Conservation (phyloP, 2,329 filamentous ascomycete species). For the Ustulina deusta region DNA sequence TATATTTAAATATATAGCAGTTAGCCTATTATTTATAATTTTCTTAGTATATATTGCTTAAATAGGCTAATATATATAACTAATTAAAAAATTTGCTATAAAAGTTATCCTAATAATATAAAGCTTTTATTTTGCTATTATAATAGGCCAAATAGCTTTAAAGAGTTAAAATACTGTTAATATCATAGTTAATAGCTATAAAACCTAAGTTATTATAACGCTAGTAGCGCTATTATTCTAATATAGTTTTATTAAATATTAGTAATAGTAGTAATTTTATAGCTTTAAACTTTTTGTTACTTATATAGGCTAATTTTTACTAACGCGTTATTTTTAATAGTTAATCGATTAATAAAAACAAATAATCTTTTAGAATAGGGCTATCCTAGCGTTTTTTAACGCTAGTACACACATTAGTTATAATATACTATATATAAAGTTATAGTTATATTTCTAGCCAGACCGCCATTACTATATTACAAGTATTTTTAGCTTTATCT, state of each 20-base stretch:
- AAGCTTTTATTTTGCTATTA: slow-evolving; percentile 9
- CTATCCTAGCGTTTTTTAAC: not conserved
- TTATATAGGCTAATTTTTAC: slow-evolving; percentile 10
- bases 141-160: slow-evolving; percentile 11
- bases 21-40: not conserved
- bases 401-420: slow-evolving; percentile 1
- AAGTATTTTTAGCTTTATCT: not conserved
- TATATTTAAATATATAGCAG: slow-evolving; percentile 15
- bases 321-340: not conserved
- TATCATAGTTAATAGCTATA: slow-evolving; percentile 25
- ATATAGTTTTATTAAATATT: not conserved
- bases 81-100: slow-evolving; percentile 16
- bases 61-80: slow-evolving; percentile 14
- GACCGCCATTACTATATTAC: not conserved
- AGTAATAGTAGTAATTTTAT: not conserved
- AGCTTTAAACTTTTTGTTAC: slow-evolving; percentile 19
- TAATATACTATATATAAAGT: slow-evolving; percentile 23
- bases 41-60: slow-evolving; percentile 13
- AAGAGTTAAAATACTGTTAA: slow-evolving; percentile 19
- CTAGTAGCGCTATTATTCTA: not conserved
- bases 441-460: not conserved
- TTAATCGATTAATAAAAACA: not conserved
- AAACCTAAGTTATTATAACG: not conserved
- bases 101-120: slow-evolving; percentile 8
- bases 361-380: not conserved